Evolutionary conservation across 106 monocot species (phyloP).

Genomic region (Phalaenopsis aphrodite): DNA sequence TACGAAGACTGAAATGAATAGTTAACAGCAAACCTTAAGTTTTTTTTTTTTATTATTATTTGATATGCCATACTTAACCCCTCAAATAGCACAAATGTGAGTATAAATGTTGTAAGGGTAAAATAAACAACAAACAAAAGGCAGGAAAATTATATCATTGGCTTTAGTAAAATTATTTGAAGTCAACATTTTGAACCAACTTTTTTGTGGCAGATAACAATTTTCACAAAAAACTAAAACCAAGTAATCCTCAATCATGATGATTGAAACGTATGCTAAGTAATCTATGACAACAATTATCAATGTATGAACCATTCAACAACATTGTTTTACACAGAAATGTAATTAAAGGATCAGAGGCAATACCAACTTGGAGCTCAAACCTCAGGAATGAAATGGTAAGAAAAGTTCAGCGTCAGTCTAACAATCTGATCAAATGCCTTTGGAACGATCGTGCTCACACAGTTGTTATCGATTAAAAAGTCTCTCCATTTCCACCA

Average conservation of each 20-base stretch:
- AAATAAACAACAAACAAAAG: neutral
- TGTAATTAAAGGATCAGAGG: neutral
- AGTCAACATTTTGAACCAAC: too few relatives aligned
- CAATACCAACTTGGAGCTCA: neutral
- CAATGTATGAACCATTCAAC: neutral
- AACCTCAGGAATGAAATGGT: neutral
- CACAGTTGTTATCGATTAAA: neutral
- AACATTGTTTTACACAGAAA: neutral
- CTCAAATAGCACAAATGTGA: neutral
- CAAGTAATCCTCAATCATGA: too few relatives aligned
- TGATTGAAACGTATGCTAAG: too few relatives aligned
- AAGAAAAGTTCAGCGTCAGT: neutral
- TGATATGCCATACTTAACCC: neutral
- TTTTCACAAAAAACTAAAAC: too few relatives aligned
- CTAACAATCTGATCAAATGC: neutral
- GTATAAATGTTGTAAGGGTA: neutral
- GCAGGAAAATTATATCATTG: too few relatives aligned
- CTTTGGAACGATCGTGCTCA: neutral
- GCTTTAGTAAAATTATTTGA: too few relatives aligned
- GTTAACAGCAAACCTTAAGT: neutral
- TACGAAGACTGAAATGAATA: neutral
- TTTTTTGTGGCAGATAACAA: too few relatives aligned
- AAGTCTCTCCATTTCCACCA: neutral
- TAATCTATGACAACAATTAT: neutral
- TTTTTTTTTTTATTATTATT: neutral